Evolutionary conservation across 2,329 filamentous ascomycete genomes (phyloP).

Genomic region (Aschersonia sp.): DNA sequence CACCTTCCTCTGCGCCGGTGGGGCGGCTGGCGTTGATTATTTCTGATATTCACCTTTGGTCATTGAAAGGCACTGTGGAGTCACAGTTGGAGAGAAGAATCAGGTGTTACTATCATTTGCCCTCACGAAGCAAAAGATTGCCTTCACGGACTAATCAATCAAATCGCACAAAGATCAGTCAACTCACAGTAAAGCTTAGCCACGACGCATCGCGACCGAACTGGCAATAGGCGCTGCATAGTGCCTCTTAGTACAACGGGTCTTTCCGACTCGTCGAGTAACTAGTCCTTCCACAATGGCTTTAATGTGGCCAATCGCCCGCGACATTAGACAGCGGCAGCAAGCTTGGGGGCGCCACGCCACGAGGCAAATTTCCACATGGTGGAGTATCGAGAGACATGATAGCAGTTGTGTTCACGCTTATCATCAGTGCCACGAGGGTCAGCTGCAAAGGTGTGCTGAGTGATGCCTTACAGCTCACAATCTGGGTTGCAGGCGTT

Average conservation of each 20-base stretch:
- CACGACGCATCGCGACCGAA: too few species aligned
- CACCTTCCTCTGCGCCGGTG: not conserved
- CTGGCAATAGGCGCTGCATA: not conserved
- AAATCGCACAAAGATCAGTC: too few species aligned
- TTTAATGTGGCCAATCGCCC: not conserved
- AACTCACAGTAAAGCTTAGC: too few species aligned
- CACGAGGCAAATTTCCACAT: not conserved
- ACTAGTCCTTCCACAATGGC: not conserved
- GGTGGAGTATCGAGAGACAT: not conserved
- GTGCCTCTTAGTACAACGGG: not conserved
- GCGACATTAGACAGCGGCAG: not conserved
- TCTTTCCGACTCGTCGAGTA: not conserved
- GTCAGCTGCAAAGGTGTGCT: not conserved
- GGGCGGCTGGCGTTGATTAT: not conserved
- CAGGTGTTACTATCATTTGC: too few species aligned
- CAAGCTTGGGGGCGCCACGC: not conserved
- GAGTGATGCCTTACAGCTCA: not conserved
- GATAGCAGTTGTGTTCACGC: not conserved
- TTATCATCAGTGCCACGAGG: not conserved
- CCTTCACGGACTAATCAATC: too few species aligned
- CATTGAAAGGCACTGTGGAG: too few species aligned
- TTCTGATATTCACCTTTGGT: too few species aligned
- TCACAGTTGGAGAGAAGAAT: too few species aligned
- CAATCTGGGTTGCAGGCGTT: not conserved
- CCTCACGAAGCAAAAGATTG: too few species aligned